Base-by-base conservation (phyloP, 768 basidiomycete species). In the Tephrocybe sp. region DNA sequence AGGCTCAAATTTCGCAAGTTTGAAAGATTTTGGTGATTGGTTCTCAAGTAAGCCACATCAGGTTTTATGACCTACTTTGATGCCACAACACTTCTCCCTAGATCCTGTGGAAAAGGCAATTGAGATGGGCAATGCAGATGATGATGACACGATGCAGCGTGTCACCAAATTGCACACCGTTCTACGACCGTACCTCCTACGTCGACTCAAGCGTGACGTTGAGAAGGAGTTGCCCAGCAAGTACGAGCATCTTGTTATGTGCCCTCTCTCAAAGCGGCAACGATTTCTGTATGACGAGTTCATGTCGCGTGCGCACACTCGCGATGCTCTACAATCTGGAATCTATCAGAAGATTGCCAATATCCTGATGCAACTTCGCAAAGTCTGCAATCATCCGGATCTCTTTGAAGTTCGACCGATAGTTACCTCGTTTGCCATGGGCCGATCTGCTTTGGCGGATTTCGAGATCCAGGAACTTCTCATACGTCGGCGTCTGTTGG, bases 281-380 rank as follows among this genome's bases (percentile, higher is more conserved):
- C 86, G 93, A n/a, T 92, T 91, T 64, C 75, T 97, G 16, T 97
- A 97, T 63, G 93, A 97, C 72, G 93, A 96, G 63, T 96, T 96
- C 72, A 94, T 97, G 92, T 78, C 86, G 9, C 82, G 93, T 24
- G 81, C 89, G 1, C 84, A 92, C 45, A 97, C 93, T 2, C 80
- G 81, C 24, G 83, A 86, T 54, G 91, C 90, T 16, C 74, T 97
- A 38, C 75, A 85, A 18, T 92, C 92, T 2, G 95, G 94, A 3
- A 77, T 89, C 3, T 92, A 92, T 60, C 87, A 89, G 68, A 89
- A 89, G 68, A 87, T 92, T 36, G 89, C 89, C 59, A 99, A 99
- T 64, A 85, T 96, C 49, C 80, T 98, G 52, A 99, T 98, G 97
- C 97, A 99, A 65, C 78, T 98, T 3, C 87, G 97, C 47, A 98